phyloP scores from a whole-genome alignment of 495 filamentous ascomycete genomes.

The Podospora didyma region DNA sequence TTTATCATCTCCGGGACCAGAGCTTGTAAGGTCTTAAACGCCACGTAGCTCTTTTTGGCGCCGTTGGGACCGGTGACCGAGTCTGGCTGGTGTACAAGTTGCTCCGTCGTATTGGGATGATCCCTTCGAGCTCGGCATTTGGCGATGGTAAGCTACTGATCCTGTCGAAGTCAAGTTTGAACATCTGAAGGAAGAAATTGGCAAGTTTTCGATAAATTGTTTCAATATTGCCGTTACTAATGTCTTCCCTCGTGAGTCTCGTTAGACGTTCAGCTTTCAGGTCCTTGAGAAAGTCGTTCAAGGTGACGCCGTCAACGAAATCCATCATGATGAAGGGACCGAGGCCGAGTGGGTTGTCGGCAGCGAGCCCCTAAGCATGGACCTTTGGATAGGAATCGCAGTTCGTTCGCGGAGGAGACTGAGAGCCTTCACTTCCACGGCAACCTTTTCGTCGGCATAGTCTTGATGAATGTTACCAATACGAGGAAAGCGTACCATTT shows the following conservation, averaged over 20 bases:
- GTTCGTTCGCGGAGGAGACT: background rate
- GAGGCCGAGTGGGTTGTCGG: background rate
- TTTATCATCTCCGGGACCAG: background rate
- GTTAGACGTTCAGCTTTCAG: background rate
- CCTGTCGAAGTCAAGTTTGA: background rate
- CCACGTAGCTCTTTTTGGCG: background rate
- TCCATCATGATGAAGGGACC: conserved; percentile 1
- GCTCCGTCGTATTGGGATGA: background rate
- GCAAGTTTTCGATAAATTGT: background rate
- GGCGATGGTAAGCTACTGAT: background rate
- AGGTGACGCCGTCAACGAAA: background rate
- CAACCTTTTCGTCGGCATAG: conserved; percentile 1
- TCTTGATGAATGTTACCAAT: background rate
- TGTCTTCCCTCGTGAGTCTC: background rate
- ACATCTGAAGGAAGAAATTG: background rate
- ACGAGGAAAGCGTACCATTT: background rate
- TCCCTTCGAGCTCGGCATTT: background rate
- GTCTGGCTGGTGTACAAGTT: background rate
- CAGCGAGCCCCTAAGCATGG: background rate
- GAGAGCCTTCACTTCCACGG: background rate
- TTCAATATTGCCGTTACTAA: background rate
- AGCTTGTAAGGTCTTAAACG: background rate
- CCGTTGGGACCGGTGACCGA: background rate
- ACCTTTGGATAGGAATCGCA: background rate
- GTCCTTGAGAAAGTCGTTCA: background rate